These are phyloP conservation scores for Phytophthora pluvialis DNA, from an alignment of 352 stramenopile species.

Conservation along the genomic window DNA sequence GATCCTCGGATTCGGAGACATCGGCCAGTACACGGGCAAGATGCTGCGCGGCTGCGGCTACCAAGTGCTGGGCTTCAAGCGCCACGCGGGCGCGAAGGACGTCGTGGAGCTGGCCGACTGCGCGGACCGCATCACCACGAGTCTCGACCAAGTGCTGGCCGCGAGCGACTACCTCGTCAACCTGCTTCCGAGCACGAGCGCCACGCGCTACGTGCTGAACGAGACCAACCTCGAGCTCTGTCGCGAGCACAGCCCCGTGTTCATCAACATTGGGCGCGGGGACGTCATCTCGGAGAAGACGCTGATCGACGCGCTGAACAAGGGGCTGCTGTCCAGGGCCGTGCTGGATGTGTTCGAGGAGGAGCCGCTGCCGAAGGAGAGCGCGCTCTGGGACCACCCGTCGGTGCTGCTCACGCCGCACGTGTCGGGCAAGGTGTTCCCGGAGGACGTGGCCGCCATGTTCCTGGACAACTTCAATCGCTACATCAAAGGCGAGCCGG, in stretches of 20 bases:
- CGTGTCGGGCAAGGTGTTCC: conserved; percentile 77
- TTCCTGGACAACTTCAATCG: conserved; percentile 71
- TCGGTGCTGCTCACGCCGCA: conserved; percentile 83
- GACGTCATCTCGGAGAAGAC: conserved; percentile 74
- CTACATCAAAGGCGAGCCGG: conserved; percentile 43
- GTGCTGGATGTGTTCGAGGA: conserved; percentile 72
- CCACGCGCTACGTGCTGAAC: conserved; percentile 70
- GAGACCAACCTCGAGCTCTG: conserved; percentile 53
- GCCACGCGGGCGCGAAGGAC: conserved; percentile 29
- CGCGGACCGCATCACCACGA: conserved; percentile 47
- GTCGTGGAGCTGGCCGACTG: conserved; percentile 28
- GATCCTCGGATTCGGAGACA: conserved; percentile 57
- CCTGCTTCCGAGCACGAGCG: conserved; percentile 79
- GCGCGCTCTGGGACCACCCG: conserved; percentile 66
- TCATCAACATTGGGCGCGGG: conserved; percentile 89
- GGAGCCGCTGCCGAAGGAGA: conserved; percentile 59
- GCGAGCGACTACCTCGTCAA: conserved; percentile 83
- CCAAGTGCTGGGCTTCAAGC: conserved; percentile 65
- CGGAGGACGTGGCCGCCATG: conserved; percentile 75
- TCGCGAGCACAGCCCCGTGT: conserved; percentile 58
- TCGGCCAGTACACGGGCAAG: conserved; percentile 54
- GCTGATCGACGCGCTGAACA: conserved; percentile 72
- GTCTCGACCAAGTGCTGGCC: conserved; percentile 54
- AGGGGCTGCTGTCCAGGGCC: conserved; percentile 57
- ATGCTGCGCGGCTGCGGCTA: conserved; percentile 53